Conservation (phyloP, 164 flowering plant genomes). For the Vitis labrusca region DNA sequence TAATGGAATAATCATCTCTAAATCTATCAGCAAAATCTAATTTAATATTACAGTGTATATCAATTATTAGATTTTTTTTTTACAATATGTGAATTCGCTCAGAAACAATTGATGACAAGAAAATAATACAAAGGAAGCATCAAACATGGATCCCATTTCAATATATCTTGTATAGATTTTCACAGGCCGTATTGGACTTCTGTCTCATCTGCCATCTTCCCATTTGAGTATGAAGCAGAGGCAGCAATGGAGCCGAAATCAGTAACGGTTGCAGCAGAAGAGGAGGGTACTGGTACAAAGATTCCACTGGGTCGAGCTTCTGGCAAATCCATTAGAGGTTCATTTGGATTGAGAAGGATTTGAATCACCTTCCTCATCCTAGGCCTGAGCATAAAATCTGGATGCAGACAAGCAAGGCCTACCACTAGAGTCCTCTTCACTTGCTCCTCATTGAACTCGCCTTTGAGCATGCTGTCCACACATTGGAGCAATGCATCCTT, state of each 20-base stretch:
- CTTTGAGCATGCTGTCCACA: slow-evolving; percentile 29
- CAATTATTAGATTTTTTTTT: too few relatives aligned
- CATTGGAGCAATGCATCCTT: slow-evolving; percentile 23
- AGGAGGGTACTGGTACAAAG: slow-evolving; percentile 24
- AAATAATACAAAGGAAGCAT: too few relatives aligned
- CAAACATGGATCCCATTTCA: too few relatives aligned
- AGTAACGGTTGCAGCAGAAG: slow-evolving; percentile 9
- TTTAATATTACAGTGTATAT: too few relatives aligned
- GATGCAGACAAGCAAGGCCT: slow-evolving; percentile 45
- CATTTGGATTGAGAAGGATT: slow-evolving; percentile 39
- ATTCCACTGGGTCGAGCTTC: slow-evolving; percentile 32
- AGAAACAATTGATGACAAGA: too few relatives aligned
- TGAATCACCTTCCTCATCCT: slow-evolving; percentile 46
- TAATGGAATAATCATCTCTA: too few relatives aligned
- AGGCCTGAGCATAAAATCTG: slow-evolving; percentile 34
- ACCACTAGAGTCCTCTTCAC: slow-evolving; percentile 23
- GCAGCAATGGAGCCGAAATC: slow-evolving; percentile 8
- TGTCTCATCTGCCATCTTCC: slow-evolving; percentile 17
- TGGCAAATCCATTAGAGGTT: slow-evolving; percentile 46
- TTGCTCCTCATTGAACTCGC: slow-evolving; percentile 30
- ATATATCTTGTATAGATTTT: too few relatives aligned
- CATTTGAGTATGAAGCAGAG: slow-evolving; percentile 4
- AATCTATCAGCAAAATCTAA: too few relatives aligned
- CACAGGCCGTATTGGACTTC: slow-evolving; percentile 14
- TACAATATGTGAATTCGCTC: too few relatives aligned